These are phyloP conservation scores for Phytophthora tentaculata DNA, from an alignment of 352 stramenopile genomes.

Conservation along the genomic window DNA sequence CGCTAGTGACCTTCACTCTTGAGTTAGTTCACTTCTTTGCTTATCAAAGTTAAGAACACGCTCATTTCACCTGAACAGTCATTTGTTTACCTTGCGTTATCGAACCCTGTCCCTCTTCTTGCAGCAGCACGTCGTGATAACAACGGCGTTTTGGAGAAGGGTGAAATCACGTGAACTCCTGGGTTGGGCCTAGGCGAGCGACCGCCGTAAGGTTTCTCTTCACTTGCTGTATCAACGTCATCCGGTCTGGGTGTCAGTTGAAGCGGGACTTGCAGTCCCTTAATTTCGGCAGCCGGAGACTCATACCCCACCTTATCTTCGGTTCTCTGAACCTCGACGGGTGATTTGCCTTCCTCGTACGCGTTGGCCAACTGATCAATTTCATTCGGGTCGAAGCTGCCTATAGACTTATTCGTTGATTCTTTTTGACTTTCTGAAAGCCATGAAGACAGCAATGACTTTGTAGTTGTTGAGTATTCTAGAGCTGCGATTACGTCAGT, in stretches of 20 bases:
- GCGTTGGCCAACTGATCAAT: conserved; percentile 67
- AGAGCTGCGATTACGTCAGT: background rate
- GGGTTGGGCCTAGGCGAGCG: conserved; percentile 52
- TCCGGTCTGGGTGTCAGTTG: conserved; percentile 20
- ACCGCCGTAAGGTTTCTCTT: conserved; percentile 24
- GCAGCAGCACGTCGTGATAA: conserved; percentile 50
- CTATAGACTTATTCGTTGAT: conserved; percentile 21
- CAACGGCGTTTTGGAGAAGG: conserved; percentile 72
- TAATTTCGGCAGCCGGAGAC: conserved; percentile 1
- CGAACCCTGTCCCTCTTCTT: conserved; percentile 53
- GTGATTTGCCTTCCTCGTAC: conserved; percentile 51
- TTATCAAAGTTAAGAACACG: conserved; percentile 8
- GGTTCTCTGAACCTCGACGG: conserved; percentile 4
- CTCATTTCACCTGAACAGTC: conserved; percentile 3
- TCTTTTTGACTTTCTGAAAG: conserved; percentile 17
- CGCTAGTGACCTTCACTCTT: conserved; percentile 21
- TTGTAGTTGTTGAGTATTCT: conserved; percentile 7
- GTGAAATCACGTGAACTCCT: conserved; percentile 54
- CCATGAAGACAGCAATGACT: conserved; percentile 19
- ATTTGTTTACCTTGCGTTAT: conserved; percentile 73
- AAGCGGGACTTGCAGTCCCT: conserved; percentile 12
- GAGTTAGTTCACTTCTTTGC: conserved; percentile 20
- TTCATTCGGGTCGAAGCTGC: conserved; percentile 48
- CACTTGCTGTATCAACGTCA: conserved; percentile 7
- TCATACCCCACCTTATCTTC: conserved; percentile 5